These are phyloP conservation scores for Alternaria burnsii DNA, from an alignment of 2,329 filamentous ascomycete genomes.

Conservation along the genomic window DNA sequence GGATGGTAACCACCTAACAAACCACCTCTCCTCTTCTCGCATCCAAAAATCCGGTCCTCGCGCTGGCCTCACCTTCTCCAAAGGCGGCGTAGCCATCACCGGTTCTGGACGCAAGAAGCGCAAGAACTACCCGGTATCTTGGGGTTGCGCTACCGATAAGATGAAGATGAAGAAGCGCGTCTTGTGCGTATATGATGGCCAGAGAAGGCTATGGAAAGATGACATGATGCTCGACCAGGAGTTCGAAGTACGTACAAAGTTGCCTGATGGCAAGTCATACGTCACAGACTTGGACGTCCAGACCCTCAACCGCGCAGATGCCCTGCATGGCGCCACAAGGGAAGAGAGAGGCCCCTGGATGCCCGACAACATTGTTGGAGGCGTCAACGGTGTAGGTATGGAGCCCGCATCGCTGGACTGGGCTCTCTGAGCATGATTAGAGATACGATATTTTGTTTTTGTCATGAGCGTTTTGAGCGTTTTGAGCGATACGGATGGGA, in stretches of 20 bases:
- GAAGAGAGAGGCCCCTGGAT: constrained; percentile 90
- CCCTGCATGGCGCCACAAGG: constrained; percentile 78
- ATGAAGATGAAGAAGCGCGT: constrained; percentile 99
- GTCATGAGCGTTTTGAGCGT: constrained; percentile 10
- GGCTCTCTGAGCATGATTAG: constrained; percentile 5
- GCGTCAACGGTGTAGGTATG: constrained; percentile 4
- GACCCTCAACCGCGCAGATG: constrained; percentile 87
- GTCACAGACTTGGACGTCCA: constrained; percentile 93
- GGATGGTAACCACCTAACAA: constrained; percentile 43
- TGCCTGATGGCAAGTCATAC: constrained; percentile 74
- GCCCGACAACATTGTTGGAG: constrained; percentile 68
- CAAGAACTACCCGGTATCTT: constrained; percentile 90
- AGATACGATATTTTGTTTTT: constrained; percentile 13
- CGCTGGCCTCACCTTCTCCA: constrained; percentile 78
- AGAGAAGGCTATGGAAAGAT: constrained; percentile 89
- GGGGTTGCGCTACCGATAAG: constrained; percentile 90
- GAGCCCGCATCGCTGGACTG: constrained; percentile 11
- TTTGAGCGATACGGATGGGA: constrained; percentile 16
- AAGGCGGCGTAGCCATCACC: constrained; percentile 71
- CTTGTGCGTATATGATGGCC: constrained; percentile 89
- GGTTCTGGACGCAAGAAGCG: constrained; percentile 80
- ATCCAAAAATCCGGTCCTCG: constrained; percentile 36
- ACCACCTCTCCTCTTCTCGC: constrained; percentile 26
- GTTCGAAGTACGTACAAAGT: constrained; percentile 87
- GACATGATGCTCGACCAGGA: constrained; percentile 98